Base-by-base conservation (phyloP, 176 grass and related monocot species). In the Canna indica region DNA sequence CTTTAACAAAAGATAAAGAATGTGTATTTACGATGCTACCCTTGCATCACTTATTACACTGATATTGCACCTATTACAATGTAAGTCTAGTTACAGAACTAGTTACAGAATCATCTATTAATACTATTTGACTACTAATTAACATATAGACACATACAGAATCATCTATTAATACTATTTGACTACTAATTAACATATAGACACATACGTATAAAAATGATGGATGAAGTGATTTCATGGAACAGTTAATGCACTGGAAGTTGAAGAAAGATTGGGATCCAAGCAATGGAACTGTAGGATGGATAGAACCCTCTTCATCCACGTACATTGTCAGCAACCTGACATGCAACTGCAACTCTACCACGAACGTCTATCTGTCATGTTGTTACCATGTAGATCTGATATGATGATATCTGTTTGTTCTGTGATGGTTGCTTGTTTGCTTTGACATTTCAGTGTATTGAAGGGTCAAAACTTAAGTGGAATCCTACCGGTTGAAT, bases 401-500 rank as follows among this genome's bases (percentile, higher is more conserved):
- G 14, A 45, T 7, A 39, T 44, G 12, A 3, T 34, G 30, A 28
- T 33, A 7, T 18, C 34, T 63, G 15, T 63, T 17, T 63, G 24
- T 27, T n/a, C 9, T 33, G 20, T 63, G 20, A 6, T 46, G 20
- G 26, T 69, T 45, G 16, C 39, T 27, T 45, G n/a, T 17, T 26
- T 29, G 24, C 26, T 45, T 69, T 69, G 66, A 44, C 7, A 16
- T 27, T 46, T 26, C 26, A 75, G 73, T 22, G 1, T 0, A 24
- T 29, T 75, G 26, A 75, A 25, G 30, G 39, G 73, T 61, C 73
- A 64, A 41, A 75, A 75, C 26, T 29, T 63, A 28, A 75, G 39
- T 47, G 73, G 73, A 33, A 12, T 63, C 30, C 73, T 75, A n/a
- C 73, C 73, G 8, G 41, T 64, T 16, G 73, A 75, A 27, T 75